Conservation (phyloP, 2,329 filamentous ascomycete species). For the Aureobasidium lini region DNA sequence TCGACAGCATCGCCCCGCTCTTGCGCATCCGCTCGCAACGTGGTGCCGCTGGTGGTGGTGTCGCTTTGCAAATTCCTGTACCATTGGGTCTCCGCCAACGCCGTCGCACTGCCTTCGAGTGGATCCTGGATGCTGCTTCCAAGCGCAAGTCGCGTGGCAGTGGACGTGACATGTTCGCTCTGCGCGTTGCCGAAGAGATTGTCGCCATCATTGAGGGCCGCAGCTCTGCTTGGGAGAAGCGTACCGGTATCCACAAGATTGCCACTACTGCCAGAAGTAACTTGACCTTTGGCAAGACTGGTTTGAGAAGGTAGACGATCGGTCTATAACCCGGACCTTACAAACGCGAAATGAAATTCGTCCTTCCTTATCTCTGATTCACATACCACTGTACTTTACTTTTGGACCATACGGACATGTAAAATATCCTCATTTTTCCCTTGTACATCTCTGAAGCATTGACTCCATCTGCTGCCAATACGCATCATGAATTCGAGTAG, state of each 20-base stretch:
- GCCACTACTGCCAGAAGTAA: conserved; percentile 75
- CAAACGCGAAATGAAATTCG: neutral
- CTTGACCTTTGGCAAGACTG: conserved; percentile 31
- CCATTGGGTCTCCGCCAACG: conserved; percentile 18
- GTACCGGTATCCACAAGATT: conserved; percentile 69
- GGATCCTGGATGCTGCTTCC: conserved; percentile 79
- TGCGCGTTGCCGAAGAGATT: conserved; percentile 77
- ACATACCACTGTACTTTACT: neutral
- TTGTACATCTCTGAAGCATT: neutral
- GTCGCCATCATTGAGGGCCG: conserved; percentile 80
- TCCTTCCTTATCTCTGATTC: neutral
- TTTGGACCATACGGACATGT: neutral
- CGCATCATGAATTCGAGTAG: neutral
- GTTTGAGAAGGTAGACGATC: conserved; percentile 15
- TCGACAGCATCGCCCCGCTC: conserved; percentile 88
- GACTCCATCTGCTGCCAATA: neutral
- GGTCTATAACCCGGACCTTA: neutral
- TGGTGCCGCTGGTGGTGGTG: conserved; percentile 79
- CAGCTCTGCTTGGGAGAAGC: conserved; percentile 76
- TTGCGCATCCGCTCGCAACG: conserved; percentile 69
- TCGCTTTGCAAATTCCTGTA: conserved; percentile 31
- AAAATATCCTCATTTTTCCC: neutral
- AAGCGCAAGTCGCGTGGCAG: conserved; percentile 68
- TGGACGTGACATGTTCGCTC: conserved; percentile 64
- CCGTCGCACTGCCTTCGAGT: conserved; percentile 39